These are phyloP conservation scores for Ochromonas danica DNA, from an alignment of 108 stramenopile genomes.

Conservation along the genomic window DNA sequence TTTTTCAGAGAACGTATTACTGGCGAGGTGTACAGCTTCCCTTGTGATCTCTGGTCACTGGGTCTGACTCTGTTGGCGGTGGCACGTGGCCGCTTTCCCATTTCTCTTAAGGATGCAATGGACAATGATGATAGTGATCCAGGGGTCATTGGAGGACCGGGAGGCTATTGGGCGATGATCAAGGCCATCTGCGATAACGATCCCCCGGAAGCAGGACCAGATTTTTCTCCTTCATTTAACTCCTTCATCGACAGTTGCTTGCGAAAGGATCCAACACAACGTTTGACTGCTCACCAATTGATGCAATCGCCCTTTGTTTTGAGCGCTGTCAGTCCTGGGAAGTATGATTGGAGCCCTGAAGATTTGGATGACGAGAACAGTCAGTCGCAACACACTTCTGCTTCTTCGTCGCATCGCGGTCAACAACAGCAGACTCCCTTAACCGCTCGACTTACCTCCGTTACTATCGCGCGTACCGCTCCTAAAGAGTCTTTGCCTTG, in stretches of 20 bases:
- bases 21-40: constrained; percentile 5
- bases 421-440: no score
- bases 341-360: no score
- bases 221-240: constrained; percentile 4
- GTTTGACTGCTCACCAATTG: neutral
- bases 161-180: constrained; percentile 36
- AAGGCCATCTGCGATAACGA: constrained; percentile 30
- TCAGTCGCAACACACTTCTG: no score
- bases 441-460: neutral
- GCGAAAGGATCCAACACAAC: constrained; percentile 3
- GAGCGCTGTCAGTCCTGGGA: no score
- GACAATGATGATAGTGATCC: neutral
- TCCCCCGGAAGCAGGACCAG: neutral
- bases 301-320: neutral
- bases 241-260: constrained; percentile 13
- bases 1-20: constrained; percentile 30
- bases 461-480: neutral
- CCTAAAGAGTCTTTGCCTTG: neutral
- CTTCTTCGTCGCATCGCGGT: no score
- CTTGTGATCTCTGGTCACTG: constrained; percentile 27
- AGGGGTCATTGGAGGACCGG: neutral
- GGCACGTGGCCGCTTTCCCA: constrained; percentile 13
- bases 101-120: neutral
- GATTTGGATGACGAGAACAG: no score
- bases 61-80: constrained; percentile 30